Evolutionary conservation across 768 basidiomycete genomes (phyloP).

Genomic region (Tephrocybe sp.): DNA sequence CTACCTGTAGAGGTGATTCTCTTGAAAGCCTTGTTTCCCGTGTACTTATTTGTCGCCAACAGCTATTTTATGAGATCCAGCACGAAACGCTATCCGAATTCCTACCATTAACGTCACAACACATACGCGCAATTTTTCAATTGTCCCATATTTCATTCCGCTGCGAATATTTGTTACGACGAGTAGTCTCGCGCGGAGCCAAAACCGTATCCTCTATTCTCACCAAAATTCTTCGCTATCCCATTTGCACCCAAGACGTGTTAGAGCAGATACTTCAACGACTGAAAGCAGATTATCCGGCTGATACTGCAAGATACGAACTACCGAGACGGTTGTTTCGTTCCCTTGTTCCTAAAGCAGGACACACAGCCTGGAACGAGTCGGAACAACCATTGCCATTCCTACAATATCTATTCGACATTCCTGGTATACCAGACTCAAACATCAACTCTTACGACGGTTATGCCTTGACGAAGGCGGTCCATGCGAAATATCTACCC

Average conservation of each 20-base stretch:
- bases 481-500: constrained; percentile 59
- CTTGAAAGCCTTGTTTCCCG: not conserved
- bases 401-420: constrained; percentile 54
- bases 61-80: constrained; percentile 84
- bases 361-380: constrained; percentile 38
- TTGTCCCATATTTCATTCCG: constrained; percentile 56
- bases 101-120: constrained; percentile 59
- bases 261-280: constrained; percentile 41
- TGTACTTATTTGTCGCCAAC: constrained; percentile 7
- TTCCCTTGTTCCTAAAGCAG: constrained; percentile 34
- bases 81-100: constrained; percentile 62
- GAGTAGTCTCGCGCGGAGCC: constrained; percentile 16
- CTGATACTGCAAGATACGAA: constrained; percentile 31
- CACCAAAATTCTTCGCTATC: constrained; percentile 58
- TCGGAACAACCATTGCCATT: constrained; percentile 63
- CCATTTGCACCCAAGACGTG: constrained; percentile 56
- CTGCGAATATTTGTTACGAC: constrained; percentile 63
- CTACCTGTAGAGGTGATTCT: constrained; percentile 44
- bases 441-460: constrained; percentile 72
- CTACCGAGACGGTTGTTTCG: constrained; percentile 73
- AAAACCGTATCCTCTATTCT: constrained; percentile 29
- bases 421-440: constrained; percentile 38
- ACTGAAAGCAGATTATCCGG: constrained; percentile 30
- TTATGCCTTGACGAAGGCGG: constrained; percentile 81
- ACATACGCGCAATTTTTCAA: constrained; percentile 54